These are phyloP conservation scores for Tylopilus felleus DNA, from an alignment of 768 basidiomycete species.

Conservation along the genomic window DNA sequence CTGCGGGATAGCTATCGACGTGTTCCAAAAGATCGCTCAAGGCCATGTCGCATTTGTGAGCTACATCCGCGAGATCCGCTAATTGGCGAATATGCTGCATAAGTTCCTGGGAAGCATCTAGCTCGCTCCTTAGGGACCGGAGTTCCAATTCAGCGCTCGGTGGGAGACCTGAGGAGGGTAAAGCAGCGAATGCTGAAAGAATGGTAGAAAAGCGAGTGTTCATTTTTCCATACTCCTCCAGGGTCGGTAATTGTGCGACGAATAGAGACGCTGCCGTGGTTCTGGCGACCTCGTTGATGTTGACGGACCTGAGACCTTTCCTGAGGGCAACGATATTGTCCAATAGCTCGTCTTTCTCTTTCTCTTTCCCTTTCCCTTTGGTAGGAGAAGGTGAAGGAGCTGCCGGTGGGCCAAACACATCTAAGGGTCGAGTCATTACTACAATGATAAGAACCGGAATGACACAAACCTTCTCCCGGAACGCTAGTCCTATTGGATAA, in stretches of 20 bases:
- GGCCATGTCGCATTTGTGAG: constrained; percentile 64
- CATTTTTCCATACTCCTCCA: constrained; percentile 46
- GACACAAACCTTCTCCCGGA: constrained; percentile 25
- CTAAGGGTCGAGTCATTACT: constrained; percentile 30
- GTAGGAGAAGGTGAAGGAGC: constrained; percentile 32
- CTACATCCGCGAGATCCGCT: constrained; percentile 46
- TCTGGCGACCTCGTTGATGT: constrained; percentile 51
- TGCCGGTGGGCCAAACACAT: constrained; percentile 53
- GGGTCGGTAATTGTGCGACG: constrained; percentile 48
- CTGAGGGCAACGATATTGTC: constrained; percentile 50
- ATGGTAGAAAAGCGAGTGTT: constrained; percentile 46
- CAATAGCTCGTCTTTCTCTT: constrained; percentile 46
- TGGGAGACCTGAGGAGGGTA: constrained; percentile 46
- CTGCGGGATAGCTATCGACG: constrained; percentile 76
- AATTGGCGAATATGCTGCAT: constrained; percentile 53
- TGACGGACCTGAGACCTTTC: constrained; percentile 58
- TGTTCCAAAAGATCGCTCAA: constrained; percentile 85
- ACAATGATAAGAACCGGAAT: not conserved
- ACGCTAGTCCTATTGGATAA: not conserved
- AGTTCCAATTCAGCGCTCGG: constrained; percentile 52
- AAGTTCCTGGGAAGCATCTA: constrained; percentile 47
- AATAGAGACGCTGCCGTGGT: constrained; percentile 34
- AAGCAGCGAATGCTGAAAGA: constrained; percentile 39
- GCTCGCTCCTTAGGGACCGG: constrained; percentile 56
- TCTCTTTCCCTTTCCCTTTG: constrained; percentile 38